Base-by-base conservation (phyloP, 768 basidiomycete genomes). In the Pholiota molesta region DNA sequence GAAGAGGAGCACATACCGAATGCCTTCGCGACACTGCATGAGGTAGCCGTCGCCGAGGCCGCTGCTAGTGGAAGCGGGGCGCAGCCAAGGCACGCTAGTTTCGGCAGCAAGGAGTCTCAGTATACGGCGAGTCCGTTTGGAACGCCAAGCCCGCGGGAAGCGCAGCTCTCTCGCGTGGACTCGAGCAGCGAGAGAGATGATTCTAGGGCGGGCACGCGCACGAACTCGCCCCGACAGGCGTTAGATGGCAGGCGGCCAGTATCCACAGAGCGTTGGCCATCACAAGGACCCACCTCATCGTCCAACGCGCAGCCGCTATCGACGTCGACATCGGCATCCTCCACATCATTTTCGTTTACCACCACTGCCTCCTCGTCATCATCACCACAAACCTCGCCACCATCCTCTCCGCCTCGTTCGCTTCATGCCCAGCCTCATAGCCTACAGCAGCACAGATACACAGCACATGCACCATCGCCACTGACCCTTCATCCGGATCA, bases 361-460 rank as follows among this genome's bases (percentile, higher is more conserved):
- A 53, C 52, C 6, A 9, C 26, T 17, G 14, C 52, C 14, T 53
- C 52, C 0, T 53, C 52, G 5, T 53, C 52, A 4, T 10, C 52
- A 53, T 29, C 29, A 53, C 35, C 52, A 11, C 28, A 29, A 4
- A 31, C 28, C 1, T 53, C 39, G 21, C 47, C 45, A 16, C 17
- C 45, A 16, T 35, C 40, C 14, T 45, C 52, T 7, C 42, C 42
- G 35, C 60, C 26, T n/a, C 55, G 23, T 23, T 29, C 29, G 26
- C 59, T 8, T 35, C 57, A 5, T 54, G 55, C 9, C 16, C 49
- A 8, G 21, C 59, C 11, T 52, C 61, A 21, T 8, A 52, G 68
- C 4, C 69, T 57, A 16, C 68, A 69, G 31, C 67, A 39, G 29
- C 68, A 47, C 21, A 60, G 65, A 19, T 66, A 66, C 56, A 65